Percentiles rank a stretch among this genome's conserved stretches.
Conservation (phyloP, 306 rosid genomes). For the Castanea mollissima region DNA sequence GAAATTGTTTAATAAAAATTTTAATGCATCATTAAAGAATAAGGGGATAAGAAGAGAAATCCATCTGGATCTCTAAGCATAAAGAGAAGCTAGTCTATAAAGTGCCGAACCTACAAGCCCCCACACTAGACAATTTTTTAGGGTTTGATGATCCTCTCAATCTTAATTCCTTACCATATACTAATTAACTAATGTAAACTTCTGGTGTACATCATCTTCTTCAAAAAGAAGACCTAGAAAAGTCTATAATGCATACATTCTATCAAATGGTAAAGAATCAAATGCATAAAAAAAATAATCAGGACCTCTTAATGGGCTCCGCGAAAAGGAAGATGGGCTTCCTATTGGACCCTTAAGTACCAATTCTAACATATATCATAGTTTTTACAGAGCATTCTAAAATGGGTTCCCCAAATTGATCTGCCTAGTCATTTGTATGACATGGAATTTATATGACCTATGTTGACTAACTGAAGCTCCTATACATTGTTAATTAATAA, state of each 20-base stretch:
- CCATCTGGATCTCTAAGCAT: background rate
- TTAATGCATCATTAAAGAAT: background rate
- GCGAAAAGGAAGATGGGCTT: background rate
- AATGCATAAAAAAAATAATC: background rate
- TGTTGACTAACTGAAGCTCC: background rate
- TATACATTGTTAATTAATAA: too few species aligned
- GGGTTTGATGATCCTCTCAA: background rate
- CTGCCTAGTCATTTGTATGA: background rate
- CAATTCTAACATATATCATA: background rate
- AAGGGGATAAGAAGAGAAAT: slow-evolving; percentile 13
- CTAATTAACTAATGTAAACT: background rate
- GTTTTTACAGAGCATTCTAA: background rate
- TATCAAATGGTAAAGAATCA: slow-evolving; percentile 8
- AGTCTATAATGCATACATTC: background rate
- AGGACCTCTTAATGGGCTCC: background rate
- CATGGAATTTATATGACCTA: background rate
- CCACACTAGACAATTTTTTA: background rate
- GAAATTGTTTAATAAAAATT: background rate
- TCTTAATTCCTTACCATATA: background rate
- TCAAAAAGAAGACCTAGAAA: background rate
- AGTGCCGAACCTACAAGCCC: background rate
- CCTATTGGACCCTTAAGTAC: background rate
- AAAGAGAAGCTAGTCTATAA: slow-evolving; percentile 14
- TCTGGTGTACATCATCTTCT: background rate
- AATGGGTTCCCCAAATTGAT: background rate